Evolutionary conservation across 257 asterid species (phyloP), one percentile per base, ranked within the genome.

Genomic region (Solanum dulcamara): DNA sequence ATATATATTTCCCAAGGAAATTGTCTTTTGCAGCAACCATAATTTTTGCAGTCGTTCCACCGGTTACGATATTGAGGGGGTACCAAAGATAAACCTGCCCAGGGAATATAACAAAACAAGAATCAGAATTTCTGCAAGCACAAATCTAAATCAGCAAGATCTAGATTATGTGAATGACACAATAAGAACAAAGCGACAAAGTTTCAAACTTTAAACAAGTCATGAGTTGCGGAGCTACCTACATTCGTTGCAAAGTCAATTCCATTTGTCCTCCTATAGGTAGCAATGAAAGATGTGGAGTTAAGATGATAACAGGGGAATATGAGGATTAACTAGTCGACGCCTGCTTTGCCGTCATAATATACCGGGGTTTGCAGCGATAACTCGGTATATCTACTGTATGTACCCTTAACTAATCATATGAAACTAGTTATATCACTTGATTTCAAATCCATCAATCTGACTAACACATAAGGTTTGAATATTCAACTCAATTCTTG

Each of bases 21-120:
- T 92, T 97, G 90, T 95, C 98, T 89, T 97, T 95, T 24, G 98
- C 99, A 83, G 98, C 94, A 40, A 97, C 92, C 98, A 97, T 97
- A 87, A 97, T 94, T 88, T 97, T 97, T 1, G 98, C 98, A 24
- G 98, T 97, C 14, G 99, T 95, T 44, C 98, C 99, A 79, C 99
- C 99, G 5, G 98, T 92, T 44, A 97, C 93, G 66, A 97, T 90
- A 87, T 91, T 97, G 68, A 97, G 94, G 2, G 99, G 99, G 89
- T 94, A 97, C 99, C 99, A 97, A 83, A 95, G 95, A 85, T 97
- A 94, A 37, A 97, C 98, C 98, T 97, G 95, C 57, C 82, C 40
- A 1, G 10, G 82, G 46, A 33, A 86, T 84, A 81, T 79, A 88
- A 81, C 20, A 33, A 80, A 80, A 77, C 30, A 46, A 17, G 80